Conservation (phyloP, 2,329 filamentous ascomycete genomes). For the Nemania sp. region DNA sequence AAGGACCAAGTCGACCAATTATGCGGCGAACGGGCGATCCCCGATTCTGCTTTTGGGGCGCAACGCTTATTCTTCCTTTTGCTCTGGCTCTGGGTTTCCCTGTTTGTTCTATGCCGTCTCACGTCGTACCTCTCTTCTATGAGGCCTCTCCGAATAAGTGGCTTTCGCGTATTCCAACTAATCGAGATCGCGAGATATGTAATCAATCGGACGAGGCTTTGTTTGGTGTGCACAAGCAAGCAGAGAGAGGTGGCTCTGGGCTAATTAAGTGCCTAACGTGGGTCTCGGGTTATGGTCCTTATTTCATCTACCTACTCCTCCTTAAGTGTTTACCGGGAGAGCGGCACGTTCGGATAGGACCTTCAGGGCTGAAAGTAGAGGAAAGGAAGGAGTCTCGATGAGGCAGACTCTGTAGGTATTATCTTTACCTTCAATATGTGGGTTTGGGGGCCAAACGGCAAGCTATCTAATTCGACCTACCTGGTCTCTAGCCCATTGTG, state of each 20-base stretch:
- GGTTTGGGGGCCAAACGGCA: slow-evolving; percentile 22
- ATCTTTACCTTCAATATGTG: not conserved
- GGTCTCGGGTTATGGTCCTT: slow-evolving; percentile 1
- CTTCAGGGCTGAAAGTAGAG: not conserved
- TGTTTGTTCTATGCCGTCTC: not conserved
- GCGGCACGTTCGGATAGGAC: slow-evolving; percentile 1
- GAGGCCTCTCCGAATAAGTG: not conserved
- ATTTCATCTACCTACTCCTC: not conserved
- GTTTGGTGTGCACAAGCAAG: not conserved
- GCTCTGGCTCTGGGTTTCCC: not conserved
- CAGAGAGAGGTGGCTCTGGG: not conserved
- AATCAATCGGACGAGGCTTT: not conserved
- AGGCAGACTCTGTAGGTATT: not conserved
- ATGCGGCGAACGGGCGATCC: slow-evolving; percentile 3
- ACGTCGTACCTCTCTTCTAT: not conserved
- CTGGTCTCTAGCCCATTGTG: slow-evolving; percentile 3
- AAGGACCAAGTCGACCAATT: slow-evolving; percentile 23
- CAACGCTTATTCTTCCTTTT: slow-evolving; percentile 7
- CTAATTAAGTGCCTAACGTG: slow-evolving; percentile 15
- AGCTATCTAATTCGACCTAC: slow-evolving; percentile 1
- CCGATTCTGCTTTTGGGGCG: slow-evolving; percentile 14
- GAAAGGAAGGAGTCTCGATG: not conserved
- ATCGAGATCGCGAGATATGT: not conserved
- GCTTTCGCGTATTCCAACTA: not conserved
- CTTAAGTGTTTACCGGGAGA: slow-evolving; percentile 1